Percentiles rank a stretch among this genome's conserved stretches.
These are phyloP conservation scores for Lodderomyces orthopsilosis DNA, from an alignment of 1,139 yeast species.

Conservation along the genomic window DNA sequence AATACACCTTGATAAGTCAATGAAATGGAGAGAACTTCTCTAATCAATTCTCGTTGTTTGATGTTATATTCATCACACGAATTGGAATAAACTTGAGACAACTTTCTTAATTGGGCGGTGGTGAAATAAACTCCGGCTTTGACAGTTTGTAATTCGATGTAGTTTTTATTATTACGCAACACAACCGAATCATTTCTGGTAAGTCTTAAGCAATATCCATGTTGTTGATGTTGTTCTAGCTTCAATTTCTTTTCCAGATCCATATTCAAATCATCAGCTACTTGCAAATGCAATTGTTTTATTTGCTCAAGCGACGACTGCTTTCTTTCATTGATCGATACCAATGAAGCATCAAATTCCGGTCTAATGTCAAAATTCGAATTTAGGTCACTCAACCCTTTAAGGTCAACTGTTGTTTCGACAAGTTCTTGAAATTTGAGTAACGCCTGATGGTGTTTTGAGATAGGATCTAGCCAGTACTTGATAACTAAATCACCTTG, in stretches of 20 bases:
- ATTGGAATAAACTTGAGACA: conserved; percentile 57
- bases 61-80: conserved; percentile 65
- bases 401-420: conserved; percentile 86
- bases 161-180: conserved; percentile 60
- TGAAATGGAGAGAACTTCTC: conserved; percentile 77
- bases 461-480: conserved; percentile 60
- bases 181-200: conserved; percentile 87
- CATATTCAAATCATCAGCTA: conserved; percentile 72
- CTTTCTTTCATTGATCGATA: conserved; percentile 56
- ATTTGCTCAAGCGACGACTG: conserved; percentile 57
- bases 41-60: conserved; percentile 74
- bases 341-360: conserved; percentile 78
- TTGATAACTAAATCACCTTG: conserved; percentile 36
- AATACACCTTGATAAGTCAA: conserved; percentile 78
- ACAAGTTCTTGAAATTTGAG: conserved; percentile 77
- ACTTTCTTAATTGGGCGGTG: conserved; percentile 57
- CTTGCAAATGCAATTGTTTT: conserved; percentile 55
- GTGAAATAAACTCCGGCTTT: conserved; percentile 95
- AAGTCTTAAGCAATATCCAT: conserved; percentile 92
- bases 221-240: conserved; percentile 78
- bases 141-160: conserved; percentile 80
- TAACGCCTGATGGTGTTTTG: conserved; percentile 48
- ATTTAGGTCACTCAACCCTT: conserved; percentile 58
- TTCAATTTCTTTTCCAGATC: conserved; percentile 87
- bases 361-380: conserved; percentile 83